Conservation (phyloP, 495 filamentous ascomycete species). For the Aspergillus campestris region DNA sequence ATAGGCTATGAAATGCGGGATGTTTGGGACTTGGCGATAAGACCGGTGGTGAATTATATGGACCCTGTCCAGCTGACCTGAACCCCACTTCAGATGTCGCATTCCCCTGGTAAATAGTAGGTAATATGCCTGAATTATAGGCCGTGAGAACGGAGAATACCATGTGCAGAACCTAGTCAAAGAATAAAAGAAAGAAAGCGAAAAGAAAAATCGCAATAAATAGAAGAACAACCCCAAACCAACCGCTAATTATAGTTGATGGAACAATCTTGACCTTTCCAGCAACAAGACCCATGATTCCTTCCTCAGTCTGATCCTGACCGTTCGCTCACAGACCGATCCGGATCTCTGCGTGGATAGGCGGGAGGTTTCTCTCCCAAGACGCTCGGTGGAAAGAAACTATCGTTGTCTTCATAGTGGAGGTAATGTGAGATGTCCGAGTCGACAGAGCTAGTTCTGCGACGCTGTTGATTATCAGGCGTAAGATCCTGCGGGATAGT, state of each 20-base stretch:
- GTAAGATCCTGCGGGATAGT: neutral
- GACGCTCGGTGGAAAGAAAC: conserved; percentile 34
- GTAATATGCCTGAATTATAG: too few relatives aligned
- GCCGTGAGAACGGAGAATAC: too few relatives aligned
- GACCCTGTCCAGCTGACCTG: too few relatives aligned
- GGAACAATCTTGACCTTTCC: neutral
- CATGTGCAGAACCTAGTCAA: too few relatives aligned
- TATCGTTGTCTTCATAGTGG: conserved; percentile 34
- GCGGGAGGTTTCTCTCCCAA: conserved; percentile 17
- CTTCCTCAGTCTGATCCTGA: neutral
- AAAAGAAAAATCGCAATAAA: too few relatives aligned
- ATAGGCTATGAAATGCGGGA: too few relatives aligned
- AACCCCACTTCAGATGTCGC: too few relatives aligned
- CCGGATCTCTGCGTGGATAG: neutral
- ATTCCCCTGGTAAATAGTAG: too few relatives aligned
- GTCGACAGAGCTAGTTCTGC: conserved; percentile 1
- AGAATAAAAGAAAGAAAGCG: too few relatives aligned
- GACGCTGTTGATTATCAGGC: neutral
- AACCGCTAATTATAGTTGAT: neutral
- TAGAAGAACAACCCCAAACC: neutral
- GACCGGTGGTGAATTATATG: too few relatives aligned
- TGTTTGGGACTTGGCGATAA: too few relatives aligned
- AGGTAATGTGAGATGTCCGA: conserved; percentile 23
- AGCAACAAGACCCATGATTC: neutral
- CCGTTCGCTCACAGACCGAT: neutral